Conservation (phyloP, 306 rosid species). For the Ziziphus jujuba region DNA sequence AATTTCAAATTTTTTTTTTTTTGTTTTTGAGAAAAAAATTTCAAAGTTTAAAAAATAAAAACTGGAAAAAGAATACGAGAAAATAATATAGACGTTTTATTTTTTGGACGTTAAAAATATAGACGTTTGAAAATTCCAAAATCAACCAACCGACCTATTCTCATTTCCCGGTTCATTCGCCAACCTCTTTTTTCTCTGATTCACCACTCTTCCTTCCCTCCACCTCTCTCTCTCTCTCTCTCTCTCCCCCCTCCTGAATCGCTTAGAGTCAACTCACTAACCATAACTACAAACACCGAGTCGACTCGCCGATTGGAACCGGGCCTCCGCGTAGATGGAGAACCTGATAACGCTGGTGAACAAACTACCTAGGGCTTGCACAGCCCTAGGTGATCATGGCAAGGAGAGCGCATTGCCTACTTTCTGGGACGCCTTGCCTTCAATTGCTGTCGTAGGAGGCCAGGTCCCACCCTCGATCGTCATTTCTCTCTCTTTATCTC, state of each 20-base stretch:
- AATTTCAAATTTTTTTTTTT: no score
- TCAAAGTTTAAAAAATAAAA: no score
- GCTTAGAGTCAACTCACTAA: not conserved
- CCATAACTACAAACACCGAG: not conserved
- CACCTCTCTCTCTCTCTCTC: slow-evolving; percentile 14
- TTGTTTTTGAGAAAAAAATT: no score
- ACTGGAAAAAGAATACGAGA: no score
- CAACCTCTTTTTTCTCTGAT: slow-evolving; percentile 5
- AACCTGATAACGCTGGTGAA: slow-evolving; percentile 90
- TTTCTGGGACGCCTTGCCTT: slow-evolving; percentile 95
- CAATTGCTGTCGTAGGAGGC: slow-evolving; percentile 96
- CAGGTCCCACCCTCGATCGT: slow-evolving; percentile 46
- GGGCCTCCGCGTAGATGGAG: slow-evolving; percentile 54
- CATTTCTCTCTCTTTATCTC: not conserved
- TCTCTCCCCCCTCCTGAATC: not conserved
- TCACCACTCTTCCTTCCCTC: not conserved
- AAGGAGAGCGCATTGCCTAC: slow-evolving; percentile 78
- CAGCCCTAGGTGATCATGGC: slow-evolving; percentile 88
- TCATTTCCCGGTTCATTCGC: slow-evolving; percentile 29
- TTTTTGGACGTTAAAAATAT: no score
- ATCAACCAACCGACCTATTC: not conserved
- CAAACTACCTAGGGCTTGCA: slow-evolving; percentile 89
- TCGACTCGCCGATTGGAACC: not conserved
- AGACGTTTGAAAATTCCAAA: slow-evolving; percentile 5
- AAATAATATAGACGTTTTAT: no score